Evolutionary conservation across 2,329 filamentous ascomycete genomes (phyloP).

Genomic region (Talaromyces sp.): DNA sequence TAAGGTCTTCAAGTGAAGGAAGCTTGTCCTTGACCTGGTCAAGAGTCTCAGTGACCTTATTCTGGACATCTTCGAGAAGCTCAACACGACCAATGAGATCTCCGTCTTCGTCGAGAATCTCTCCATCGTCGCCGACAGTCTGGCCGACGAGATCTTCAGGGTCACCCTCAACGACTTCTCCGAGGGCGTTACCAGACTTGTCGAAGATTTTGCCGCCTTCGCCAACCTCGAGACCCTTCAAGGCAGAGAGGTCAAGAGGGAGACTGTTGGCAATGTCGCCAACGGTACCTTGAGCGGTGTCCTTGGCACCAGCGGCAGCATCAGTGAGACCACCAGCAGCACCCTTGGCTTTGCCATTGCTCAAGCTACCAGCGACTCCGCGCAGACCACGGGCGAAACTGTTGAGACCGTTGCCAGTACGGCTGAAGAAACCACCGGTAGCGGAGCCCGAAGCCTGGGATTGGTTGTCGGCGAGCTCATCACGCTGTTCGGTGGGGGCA

Average conservation of each 20-base stretch:
- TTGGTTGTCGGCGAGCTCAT: constrained; percentile 2
- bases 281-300: constrained; percentile 23
- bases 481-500: constrained; percentile 11
- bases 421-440: constrained; percentile 20
- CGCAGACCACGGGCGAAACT: constrained; percentile 22
- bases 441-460: constrained; percentile 31
- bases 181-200: constrained; percentile 30
- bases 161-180: constrained; percentile 34
- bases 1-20: constrained; percentile 34
- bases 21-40: constrained; percentile 36
- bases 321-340: constrained; percentile 17
- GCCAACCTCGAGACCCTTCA: constrained; percentile 43
- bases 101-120: constrained; percentile 38
- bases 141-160: constrained; percentile 34
- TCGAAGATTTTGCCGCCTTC: constrained; percentile 52
- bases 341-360: constrained; percentile 21
- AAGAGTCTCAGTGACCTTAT: constrained; percentile 36
- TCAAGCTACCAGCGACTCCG: constrained; percentile 17
- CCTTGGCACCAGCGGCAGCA: constrained; percentile 20
- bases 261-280: constrained; percentile 17
- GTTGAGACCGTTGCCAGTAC: constrained; percentile 19
- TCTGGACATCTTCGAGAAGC: constrained; percentile 21
- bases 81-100: constrained; percentile 32
- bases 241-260: constrained; percentile 28
- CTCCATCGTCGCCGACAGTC: constrained; percentile 35